These are phyloP conservation scores for Dimocarpus longan DNA, from an alignment of 345 rosid species.

Conservation along the genomic window DNA sequence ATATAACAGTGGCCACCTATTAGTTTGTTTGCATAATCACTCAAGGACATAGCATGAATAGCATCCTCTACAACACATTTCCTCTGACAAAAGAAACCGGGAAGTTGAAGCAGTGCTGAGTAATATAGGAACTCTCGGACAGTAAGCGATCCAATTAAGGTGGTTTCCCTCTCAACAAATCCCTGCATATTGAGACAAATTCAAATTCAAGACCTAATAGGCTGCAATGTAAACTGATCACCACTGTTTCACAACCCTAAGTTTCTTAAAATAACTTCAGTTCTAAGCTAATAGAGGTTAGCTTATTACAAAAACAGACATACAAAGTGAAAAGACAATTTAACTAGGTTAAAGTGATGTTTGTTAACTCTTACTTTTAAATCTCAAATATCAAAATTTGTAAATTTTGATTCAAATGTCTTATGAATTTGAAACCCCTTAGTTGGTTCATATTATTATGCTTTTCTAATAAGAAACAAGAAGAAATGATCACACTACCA, in stretches of 20 bases:
- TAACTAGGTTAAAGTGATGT: not conserved
- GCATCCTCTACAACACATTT: constrained; percentile 96
- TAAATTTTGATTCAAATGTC: not conserved
- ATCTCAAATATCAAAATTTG: not conserved
- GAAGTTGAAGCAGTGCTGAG: constrained; percentile 96
- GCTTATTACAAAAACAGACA: not conserved
- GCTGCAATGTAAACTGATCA: not conserved
- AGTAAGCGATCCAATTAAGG: constrained; percentile 85
- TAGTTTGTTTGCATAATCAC: constrained; percentile 88
- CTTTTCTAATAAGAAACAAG: not conserved
- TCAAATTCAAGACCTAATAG: constrained; percentile 21
- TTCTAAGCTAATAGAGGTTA: not conserved
- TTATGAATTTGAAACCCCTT: not conserved
- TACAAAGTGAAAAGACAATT: constrained; percentile 1
- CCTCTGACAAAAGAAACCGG: constrained; percentile 91
- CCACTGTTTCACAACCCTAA: not conserved
- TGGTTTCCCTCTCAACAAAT: constrained; percentile 83
- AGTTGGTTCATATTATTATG: not conserved
- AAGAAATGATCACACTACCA: not conserved
- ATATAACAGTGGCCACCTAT: constrained; percentile 96
- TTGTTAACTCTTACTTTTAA: not conserved
- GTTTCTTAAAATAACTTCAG: constrained; percentile 4
- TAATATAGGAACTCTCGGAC: constrained; percentile 91
- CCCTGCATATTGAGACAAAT: constrained; percentile 54
- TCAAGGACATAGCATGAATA: constrained; percentile 91